phyloP scores from a whole-genome alignment of 2,329 filamentous ascomycete genomes.

The Ascochyta clinopodiicola region DNA sequence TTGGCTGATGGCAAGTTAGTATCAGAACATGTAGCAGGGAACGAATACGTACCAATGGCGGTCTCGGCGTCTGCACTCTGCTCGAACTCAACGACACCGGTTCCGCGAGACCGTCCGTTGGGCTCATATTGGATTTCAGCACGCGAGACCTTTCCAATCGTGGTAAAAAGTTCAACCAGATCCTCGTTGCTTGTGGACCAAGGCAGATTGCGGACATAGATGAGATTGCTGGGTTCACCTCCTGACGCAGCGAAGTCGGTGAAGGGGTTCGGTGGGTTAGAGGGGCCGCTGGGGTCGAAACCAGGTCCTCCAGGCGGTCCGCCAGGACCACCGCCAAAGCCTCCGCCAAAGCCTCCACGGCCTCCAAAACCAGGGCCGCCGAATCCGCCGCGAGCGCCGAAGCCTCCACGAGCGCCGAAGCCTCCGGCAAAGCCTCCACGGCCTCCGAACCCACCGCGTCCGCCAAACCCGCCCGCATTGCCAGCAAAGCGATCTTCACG shows the following conservation, averaged over 20 bases:
- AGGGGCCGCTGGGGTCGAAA: conserved; percentile 57
- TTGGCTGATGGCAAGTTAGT: conserved; percentile 66
- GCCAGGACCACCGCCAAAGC: conserved; percentile 50
- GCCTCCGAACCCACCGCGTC: conserved; percentile 50
- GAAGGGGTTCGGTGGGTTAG: conserved; percentile 81
- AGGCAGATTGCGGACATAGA: conserved; percentile 96
- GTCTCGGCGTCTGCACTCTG: conserved; percentile 83
- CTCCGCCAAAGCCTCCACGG: conserved; percentile 55
- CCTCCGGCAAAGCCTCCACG: conserved; percentile 52
- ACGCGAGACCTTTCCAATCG: conserved; percentile 96
- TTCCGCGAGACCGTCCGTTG: conserved; percentile 92
- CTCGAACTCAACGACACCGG: conserved; percentile 96
- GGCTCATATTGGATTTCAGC: conserved; percentile 99
- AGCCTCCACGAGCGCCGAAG: conserved; percentile 53
- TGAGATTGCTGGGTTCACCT: conserved; percentile 80
- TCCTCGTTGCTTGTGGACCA: conserved; percentile 99
- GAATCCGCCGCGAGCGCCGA: conserved; percentile 51
- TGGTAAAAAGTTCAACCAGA: conserved; percentile 93
- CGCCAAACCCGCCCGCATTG: conserved; percentile 50
- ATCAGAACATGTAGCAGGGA: too few species aligned
- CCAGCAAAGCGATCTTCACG: conserved; percentile 94
- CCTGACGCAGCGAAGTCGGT: conserved; percentile 90
- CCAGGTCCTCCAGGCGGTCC: conserved; percentile 39
- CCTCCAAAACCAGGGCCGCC: conserved; percentile 54
- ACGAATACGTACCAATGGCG: conserved; percentile 68